phyloP scores from a whole-genome alignment of 2,329 filamentous ascomycete genomes.

The Reticulascus tulasneorum region DNA sequence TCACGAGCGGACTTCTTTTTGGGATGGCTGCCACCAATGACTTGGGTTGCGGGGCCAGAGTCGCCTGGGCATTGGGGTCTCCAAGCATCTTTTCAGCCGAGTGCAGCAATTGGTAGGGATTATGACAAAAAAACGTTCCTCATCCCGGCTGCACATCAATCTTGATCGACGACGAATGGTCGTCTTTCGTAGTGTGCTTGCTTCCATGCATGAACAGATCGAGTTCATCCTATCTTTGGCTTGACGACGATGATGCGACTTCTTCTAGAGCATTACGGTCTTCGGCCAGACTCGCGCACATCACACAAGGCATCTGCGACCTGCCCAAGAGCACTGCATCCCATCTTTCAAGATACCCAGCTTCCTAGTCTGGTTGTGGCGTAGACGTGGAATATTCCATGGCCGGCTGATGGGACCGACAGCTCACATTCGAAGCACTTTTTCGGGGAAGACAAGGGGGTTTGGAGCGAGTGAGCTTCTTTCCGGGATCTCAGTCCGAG shows the following conservation, averaged over 20 bases:
- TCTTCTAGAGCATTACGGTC: not conserved
- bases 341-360: not conserved
- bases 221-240: constrained; percentile 11
- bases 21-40: no score
- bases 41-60: no score
- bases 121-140: no score
- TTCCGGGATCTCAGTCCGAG: not conserved
- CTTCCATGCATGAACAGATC: constrained; percentile 3
- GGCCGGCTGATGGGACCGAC: not conserved
- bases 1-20: no score
- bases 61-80: no score
- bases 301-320: not conserved
- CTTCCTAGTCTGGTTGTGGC: not conserved
- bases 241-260: constrained; percentile 1
- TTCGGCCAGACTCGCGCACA: not conserved
- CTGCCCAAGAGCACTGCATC: not conserved
- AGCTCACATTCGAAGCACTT: not conserved
- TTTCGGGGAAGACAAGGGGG: not conserved
- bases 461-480: not conserved
- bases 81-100: no score
- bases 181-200: not conserved
- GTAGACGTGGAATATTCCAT: not conserved
- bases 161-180: constrained; percentile 8
- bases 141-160: constrained; percentile 9
- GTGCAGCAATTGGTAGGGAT: no score